A percentile compares a stretch with the other conserved stretches of the same genome.
These are phyloP conservation scores for Ambrosia artemisiifolia DNA, from an alignment of 129 eudicot species.

Conservation along the genomic window DNA sequence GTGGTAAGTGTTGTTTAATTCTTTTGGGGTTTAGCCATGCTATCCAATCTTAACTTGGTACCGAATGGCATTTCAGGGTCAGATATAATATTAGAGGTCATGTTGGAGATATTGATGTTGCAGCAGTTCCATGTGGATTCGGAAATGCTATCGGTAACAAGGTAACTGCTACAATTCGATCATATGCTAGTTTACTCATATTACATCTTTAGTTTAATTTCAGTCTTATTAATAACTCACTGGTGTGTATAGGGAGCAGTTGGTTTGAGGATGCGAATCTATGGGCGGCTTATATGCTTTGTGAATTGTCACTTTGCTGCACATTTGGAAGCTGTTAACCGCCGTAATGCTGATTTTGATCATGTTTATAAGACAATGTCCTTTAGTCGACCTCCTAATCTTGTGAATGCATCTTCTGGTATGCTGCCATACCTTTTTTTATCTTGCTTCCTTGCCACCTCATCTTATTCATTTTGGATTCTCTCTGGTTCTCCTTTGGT, in stretches of 20 bases:
- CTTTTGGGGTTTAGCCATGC: background rate
- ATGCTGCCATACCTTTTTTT: constrained; percentile 49
- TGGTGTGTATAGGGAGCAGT: constrained; percentile 80
- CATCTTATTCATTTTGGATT: constrained; percentile 48
- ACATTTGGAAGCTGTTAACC: constrained; percentile 74
- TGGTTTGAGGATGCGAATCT: constrained; percentile 90
- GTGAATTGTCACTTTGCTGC: constrained; percentile 99
- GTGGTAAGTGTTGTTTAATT: constrained; percentile 56
- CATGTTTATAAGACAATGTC: constrained; percentile 90
- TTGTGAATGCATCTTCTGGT: constrained; percentile 67
- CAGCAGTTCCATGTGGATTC: constrained; percentile 98
- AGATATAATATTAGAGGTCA: constrained; percentile 52
- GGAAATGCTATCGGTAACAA: constrained; percentile 97
- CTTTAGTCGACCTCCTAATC: constrained; percentile 62
- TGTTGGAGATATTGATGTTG: constrained; percentile 93
- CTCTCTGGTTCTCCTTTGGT: constrained; percentile 51
- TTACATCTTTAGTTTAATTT: background rate
- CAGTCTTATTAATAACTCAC: constrained; percentile 15
- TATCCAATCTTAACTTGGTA: background rate
- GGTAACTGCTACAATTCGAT: constrained; percentile 39
- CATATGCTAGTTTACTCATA: constrained; percentile 7
- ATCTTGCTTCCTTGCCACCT: constrained; percentile 58
- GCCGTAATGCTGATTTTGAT: constrained; percentile 96
- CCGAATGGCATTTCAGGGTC: constrained; percentile 57
- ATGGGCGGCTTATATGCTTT: constrained; percentile 73